phyloP scores from a whole-genome alignment of 139 green algal species.

The Asterochloris sp. region DNA sequence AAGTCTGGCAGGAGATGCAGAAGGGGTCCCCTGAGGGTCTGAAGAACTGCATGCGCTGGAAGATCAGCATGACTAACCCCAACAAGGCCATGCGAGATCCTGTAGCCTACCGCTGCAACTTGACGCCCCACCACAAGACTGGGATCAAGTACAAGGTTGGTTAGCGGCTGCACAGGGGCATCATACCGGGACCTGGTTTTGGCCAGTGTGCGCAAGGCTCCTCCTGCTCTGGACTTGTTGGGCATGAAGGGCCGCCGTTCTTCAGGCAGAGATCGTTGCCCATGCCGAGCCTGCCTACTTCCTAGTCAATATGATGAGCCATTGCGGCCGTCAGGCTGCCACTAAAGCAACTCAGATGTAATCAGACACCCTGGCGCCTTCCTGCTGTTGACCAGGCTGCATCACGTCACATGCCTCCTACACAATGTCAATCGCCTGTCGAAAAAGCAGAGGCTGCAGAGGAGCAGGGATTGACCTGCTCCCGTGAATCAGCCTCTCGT shows the following conservation, averaged over 20 bases:
- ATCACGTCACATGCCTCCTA: no score
- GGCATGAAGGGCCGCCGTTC: neutral
- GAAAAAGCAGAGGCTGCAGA: no score
- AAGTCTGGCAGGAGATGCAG: constrained; percentile 90
- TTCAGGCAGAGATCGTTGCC: neutral
- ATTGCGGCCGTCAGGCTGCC: neutral
- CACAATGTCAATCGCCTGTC: no score
- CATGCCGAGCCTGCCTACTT: no score
- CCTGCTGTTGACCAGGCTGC: no score
- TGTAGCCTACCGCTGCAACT: constrained; percentile 93
- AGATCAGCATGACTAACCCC: constrained; percentile 84
- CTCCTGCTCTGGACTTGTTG: no score
- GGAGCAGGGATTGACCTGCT: no score
- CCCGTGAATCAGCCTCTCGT: no score
- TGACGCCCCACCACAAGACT: constrained; percentile 86
- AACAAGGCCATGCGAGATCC: constrained; percentile 89
- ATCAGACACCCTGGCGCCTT: no score
- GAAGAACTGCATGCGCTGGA: constrained; percentile 84
- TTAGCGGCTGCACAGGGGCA: neutral
- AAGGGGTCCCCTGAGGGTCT: constrained; percentile 66
- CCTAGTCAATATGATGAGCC: neutral
- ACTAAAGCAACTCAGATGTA: no score
- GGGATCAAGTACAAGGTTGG: constrained; percentile 85
- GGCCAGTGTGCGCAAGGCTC: no score
- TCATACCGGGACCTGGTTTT: no score